These are phyloP conservation scores for Tuber brumale DNA, from an alignment of 495 filamentous ascomycete species.

Conservation along the genomic window DNA sequence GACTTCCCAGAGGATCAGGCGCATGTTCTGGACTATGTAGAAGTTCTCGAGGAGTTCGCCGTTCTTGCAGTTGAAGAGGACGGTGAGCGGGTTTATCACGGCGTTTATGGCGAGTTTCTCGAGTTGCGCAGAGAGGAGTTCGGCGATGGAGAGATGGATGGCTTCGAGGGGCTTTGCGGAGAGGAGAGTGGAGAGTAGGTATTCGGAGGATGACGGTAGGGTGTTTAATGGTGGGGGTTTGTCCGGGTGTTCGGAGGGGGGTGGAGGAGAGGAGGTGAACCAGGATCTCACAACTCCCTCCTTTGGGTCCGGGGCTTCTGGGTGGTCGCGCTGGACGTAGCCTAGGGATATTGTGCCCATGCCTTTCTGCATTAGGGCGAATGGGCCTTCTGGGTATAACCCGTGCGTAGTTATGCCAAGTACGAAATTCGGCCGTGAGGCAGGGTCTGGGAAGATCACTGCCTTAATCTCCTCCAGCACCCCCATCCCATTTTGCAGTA, in stretches of 20 bases:
- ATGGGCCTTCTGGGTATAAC: slow-evolving; percentile 52
- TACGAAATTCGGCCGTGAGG: slow-evolving; percentile 64
- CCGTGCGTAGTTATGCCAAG: slow-evolving; percentile 64
- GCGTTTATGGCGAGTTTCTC: slow-evolving; percentile 75
- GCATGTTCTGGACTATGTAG: slow-evolving; percentile 51
- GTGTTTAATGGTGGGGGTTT: slow-evolving; percentile 28
- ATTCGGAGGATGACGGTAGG: slow-evolving; percentile 44
- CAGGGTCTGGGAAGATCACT: slow-evolving; percentile 58
- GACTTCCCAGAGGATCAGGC: slow-evolving; percentile 59
- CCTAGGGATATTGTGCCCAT: slow-evolving; percentile 58
- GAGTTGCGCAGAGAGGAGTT: slow-evolving; percentile 59
- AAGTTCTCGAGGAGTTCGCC: slow-evolving; percentile 61
- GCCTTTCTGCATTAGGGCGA: slow-evolving; percentile 59
- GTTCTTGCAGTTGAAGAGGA: slow-evolving; percentile 64
- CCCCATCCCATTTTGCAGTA: slow-evolving; percentile 81
- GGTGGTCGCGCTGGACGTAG: slow-evolving; percentile 36
- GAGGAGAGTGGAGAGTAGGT: slow-evolving; percentile 29
- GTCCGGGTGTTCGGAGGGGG: slow-evolving; percentile 21
- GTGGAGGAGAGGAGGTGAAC: slow-evolving; percentile 6
- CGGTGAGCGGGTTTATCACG: slow-evolving; percentile 75
- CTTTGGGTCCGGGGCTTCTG: slow-evolving; percentile 20
- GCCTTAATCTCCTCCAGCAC: slow-evolving; percentile 65
- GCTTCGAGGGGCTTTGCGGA: slow-evolving; percentile 46
- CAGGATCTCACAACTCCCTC: background rate
- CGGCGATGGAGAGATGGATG: slow-evolving; percentile 45